phyloP scores from a whole-genome alignment of 495 filamentous ascomycete species.

The Aspergillus carlsbadensis region DNA sequence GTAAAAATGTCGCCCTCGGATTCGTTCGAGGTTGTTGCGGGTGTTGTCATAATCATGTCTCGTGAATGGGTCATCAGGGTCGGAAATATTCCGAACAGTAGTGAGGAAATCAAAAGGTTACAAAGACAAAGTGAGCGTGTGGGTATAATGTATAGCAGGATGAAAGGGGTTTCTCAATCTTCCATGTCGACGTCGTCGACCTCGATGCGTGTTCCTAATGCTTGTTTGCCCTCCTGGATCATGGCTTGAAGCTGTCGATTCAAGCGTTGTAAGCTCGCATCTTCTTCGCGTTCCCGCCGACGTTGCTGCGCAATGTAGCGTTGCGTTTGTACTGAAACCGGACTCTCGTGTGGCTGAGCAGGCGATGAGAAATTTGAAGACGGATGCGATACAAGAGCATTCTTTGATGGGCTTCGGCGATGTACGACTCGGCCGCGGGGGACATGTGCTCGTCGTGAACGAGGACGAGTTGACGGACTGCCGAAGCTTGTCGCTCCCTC shows the following conservation, averaged over 20 bases:
- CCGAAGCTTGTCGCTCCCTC: conserved; percentile 18
- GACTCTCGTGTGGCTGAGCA: conserved; percentile 39
- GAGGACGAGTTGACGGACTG: not conserved
- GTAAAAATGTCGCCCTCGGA: not conserved
- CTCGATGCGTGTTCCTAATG: conserved; percentile 75
- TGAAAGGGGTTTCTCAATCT: conserved; percentile 20
- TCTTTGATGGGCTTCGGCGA: conserved; percentile 23
- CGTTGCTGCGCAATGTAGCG: conserved; percentile 63
- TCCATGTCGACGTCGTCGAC: conserved; percentile 63
- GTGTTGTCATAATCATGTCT: conserved; percentile 8
- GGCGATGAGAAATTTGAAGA: conserved; percentile 30
- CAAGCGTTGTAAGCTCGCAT: conserved; percentile 72
- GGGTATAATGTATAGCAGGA: conserved; percentile 5
- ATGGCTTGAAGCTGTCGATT: conserved; percentile 76
- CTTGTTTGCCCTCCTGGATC: conserved; percentile 86
- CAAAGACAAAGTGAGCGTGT: not conserved
- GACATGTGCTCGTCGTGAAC: not conserved
- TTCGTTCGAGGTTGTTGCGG: not conserved
- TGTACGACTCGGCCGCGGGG: conserved; percentile 7
- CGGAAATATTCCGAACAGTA: not conserved
- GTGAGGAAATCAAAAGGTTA: not conserved
- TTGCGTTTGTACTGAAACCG: conserved; percentile 61
- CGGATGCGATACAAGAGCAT: conserved; percentile 27
- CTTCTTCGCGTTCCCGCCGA: conserved; percentile 73
- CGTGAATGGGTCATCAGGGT: conserved; percentile 7